Evolutionary conservation across 2,329 filamentous ascomycete species (phyloP).

Genomic region (Myriosclerotinia curreyana): DNA sequence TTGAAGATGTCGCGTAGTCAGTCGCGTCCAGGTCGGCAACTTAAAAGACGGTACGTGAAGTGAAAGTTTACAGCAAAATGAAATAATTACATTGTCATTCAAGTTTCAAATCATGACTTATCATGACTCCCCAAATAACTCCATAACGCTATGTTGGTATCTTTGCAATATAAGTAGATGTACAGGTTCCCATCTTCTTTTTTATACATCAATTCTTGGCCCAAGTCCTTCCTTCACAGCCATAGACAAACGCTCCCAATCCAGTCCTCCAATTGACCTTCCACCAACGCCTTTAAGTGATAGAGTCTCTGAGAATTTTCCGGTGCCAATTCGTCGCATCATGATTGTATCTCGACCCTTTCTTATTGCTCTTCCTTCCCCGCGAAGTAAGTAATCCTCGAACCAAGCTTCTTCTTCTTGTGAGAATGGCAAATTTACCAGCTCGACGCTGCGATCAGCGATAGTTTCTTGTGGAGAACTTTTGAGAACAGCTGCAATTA

Average conservation of each 20-base stretch:
- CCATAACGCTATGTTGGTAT: conserved; percentile 24
- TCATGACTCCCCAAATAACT: conserved; percentile 14
- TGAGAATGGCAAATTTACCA: conserved; percentile 71
- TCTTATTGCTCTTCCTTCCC: conserved; percentile 61
- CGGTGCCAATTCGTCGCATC: conserved; percentile 68
- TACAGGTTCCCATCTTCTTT: background rate
- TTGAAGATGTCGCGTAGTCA: conserved; percentile 3
- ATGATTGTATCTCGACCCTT: conserved; percentile 70
- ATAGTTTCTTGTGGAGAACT: conserved; percentile 41
- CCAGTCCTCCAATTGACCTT: conserved; percentile 33
- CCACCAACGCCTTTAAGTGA: conserved; percentile 42
- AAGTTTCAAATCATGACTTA: background rate
- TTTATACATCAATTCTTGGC: conserved; percentile 27
- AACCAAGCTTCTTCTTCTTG: conserved; percentile 71
- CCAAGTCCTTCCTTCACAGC: conserved; percentile 38
- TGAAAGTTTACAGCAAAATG: background rate
- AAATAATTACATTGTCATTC: background rate
- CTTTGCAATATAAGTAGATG: conserved; percentile 16
- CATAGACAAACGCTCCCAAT: conserved; percentile 35
- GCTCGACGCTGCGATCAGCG: conserved; percentile 60
- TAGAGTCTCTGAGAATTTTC: conserved; percentile 52
- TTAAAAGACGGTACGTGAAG: background rate
- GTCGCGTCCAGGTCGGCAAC: conserved; percentile 4
- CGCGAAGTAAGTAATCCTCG: conserved; percentile 61
- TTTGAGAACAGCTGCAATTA: conserved; percentile 58